These are phyloP conservation scores for Spongospora subterranea DNA, from an alignment of 208 protist species.

Conservation along the genomic window DNA sequence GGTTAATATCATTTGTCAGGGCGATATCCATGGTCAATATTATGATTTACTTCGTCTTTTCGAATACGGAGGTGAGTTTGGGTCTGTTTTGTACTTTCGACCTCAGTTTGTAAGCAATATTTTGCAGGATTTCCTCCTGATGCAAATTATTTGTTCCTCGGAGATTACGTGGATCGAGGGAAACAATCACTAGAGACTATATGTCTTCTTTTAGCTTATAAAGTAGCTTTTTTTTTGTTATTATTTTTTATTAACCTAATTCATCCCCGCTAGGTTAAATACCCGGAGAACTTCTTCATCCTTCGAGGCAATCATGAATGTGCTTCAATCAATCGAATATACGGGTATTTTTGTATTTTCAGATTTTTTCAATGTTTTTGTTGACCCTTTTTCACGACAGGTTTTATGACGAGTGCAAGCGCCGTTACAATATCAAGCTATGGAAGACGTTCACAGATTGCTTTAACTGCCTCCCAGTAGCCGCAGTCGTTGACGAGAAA, in stretches of 20 bases:
- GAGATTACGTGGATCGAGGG: constrained; percentile 98
- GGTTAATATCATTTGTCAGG: constrained; percentile 63
- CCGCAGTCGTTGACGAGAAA: constrained; percentile 98
- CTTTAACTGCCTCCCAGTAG: constrained; percentile 98
- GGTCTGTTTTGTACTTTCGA: background rate
- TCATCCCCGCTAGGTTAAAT: constrained; percentile 71
- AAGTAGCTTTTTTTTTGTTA: constrained; percentile 77
- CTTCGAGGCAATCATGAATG: constrained; percentile 99
- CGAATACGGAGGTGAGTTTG: constrained; percentile 86
- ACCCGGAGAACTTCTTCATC: constrained; percentile 96
- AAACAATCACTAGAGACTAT: constrained; percentile 98
- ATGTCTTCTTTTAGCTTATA: constrained; percentile 91
- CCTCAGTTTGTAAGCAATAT: background rate
- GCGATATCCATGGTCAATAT: constrained; percentile 99
- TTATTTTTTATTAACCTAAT: constrained; percentile 32
- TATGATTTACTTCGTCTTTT: constrained; percentile 99
- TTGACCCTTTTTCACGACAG: background rate
- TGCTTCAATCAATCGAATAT: constrained; percentile 95
- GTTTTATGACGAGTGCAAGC: constrained; percentile 99
- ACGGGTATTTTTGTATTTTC: constrained; percentile 79
- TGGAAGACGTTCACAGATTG: constrained; percentile 99
- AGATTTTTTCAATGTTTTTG: background rate
- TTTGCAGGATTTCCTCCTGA: constrained; percentile 93
- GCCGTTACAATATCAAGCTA: constrained; percentile 95
- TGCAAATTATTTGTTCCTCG: constrained; percentile 99